Evolutionary conservation across 1,284 basidiomycete species (phyloP), one percentile per base, ranked within the genome.

Genomic region (Sutorius eximius): DNA sequence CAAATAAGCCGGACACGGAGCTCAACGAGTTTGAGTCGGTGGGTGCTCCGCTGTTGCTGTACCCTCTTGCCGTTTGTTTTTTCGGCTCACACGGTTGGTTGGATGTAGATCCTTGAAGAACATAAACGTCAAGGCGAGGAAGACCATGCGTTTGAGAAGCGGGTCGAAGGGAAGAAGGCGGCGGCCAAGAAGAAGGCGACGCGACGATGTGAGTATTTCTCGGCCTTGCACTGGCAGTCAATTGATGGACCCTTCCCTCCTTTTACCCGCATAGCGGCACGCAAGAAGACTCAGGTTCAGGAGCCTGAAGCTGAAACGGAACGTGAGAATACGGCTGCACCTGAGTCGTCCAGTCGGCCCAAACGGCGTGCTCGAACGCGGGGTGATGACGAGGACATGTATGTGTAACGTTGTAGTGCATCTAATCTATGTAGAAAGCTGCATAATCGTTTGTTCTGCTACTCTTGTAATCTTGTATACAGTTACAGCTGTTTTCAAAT

Each of bases 21-120:
- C 74, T 96, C 50, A 87, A 93, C 61, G 93, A 96, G 71, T 96
- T 96, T 64, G 93, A 95, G 70, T 76, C 78, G 65, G 91, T 89
- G 57, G 46, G 36, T 15, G 5, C 24, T n/a, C 13, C 10, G n/a
- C 18, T 10, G 15, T 38, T 34, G 20, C 32, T 38, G 41, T 6
- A 4, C 27, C 9, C 9, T 4, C 27, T 16, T 9, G 10, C n/a
- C 5, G 16, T 9, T 43, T 53, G 55, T 22, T 30, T 22, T 32
- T 9, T 7, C 32, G 12, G 34, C 53, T 54, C 24, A 49, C 1
- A 2, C 8, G 36, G 41, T 34, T 15, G 6, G 2, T 5, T 22
- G 45, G 8, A 5, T 50, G 24, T 67, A 91, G 87, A 93, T 95
- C 36, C 78, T 99, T 8, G 86, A 91, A 24, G 89, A 93, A 61